Evolutionary conservation across 2,329 filamentous ascomycete genomes (phyloP), one percentile per base, ranked within the genome.

Genomic region (Lachnellula suecica): DNA sequence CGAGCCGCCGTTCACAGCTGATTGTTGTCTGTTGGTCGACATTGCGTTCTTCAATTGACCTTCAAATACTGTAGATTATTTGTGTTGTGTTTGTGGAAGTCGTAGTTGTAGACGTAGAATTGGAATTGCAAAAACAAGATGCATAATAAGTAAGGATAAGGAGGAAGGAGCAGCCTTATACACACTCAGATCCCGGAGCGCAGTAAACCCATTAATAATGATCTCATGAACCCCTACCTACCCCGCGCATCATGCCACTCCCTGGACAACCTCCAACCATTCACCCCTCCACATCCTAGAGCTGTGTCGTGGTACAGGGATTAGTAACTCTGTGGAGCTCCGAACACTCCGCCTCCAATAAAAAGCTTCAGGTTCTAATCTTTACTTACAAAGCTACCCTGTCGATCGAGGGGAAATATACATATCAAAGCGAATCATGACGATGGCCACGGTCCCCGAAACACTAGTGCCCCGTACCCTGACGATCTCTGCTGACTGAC

Each of bases 1-100:
- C 1, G 53, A 46, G 8, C 61, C 63, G 44, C 59, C 61, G 40
- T 41, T 57, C 4, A 62, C 61, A 17, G 57, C 60, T 9, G 57
- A 9, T 43, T n/a, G n/a, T n/a, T n/a, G n/a, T n/a, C n/a, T n/a
- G n/a, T n/a, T n/a, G n/a, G n/a, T n/a, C n/a, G n/a, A n/a, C n/a
- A n/a, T n/a, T n/a, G n/a, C n/a, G n/a, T n/a, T n/a, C n/a, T n/a
- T 31, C 29, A 31, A 31, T 31, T 31, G 8, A 8, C 8, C 29
- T 31, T 31, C 29, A 31, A 8, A 8, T 31, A 4, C 9, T 31
- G 7, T 34, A 1, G 31, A 17, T n/a, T 35, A n/a, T 15, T 35
- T 17, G 31, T 15, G 15, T 35, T 13, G 9, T 10, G 27, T 31
- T 35, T n/a, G n/a, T n/a, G n/a, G n/a, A 40, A 5, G 35, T 31